Percentiles rank a stretch among this genome's conserved stretches.
phyloP scores from a whole-genome alignment of 495 filamentous ascomycete species.

The Immersiella caudata region DNA sequence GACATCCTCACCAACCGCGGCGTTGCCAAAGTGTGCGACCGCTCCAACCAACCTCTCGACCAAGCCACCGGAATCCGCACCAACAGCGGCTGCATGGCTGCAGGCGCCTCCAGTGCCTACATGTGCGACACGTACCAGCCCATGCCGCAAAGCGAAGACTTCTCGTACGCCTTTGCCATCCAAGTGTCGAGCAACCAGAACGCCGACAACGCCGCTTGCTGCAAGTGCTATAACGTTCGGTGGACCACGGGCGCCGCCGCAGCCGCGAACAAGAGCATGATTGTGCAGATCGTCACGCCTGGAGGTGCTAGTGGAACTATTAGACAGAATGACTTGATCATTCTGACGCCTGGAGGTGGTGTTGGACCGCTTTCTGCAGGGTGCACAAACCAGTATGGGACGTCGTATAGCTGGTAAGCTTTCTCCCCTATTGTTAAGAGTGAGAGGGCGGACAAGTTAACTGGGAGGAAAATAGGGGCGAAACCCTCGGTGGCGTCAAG shows the following conservation, averaged over 20 bases:
- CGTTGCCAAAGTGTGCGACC: conserved; percentile 50
- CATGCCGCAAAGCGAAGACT: conserved; percentile 44
- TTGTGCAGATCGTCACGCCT: conserved; percentile 59
- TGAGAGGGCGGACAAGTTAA: background rate
- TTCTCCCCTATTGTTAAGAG: background rate
- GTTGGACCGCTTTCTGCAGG: conserved; percentile 49
- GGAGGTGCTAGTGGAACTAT: conserved; percentile 47
- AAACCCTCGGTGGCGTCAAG: conserved; percentile 51
- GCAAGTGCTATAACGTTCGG: conserved; percentile 49
- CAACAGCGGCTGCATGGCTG: conserved; percentile 35
- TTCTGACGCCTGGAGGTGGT: conserved; percentile 57
- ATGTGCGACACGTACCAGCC: conserved; percentile 55
- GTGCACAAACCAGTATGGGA: conserved; percentile 49
- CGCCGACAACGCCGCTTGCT: conserved; percentile 44
- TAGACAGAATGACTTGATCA: conserved; percentile 52
- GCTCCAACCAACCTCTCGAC: conserved; percentile 40
- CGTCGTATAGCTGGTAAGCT: conserved; percentile 24
- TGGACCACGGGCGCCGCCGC: conserved; percentile 24
- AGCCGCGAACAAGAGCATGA: conserved; percentile 52
- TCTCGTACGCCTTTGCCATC: conserved; percentile 56
- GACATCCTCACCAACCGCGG: conserved; percentile 22
- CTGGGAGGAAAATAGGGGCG: conserved; percentile 43
- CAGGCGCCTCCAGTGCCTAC: conserved; percentile 38
- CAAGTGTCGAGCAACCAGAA: conserved; percentile 38
- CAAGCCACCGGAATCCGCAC: conserved; percentile 19